Percentiles rank a stretch among this genome's conserved stretches.
Conservation (phyloP, 805 yeast species). For the Blastobotrys terrestris region DNA sequence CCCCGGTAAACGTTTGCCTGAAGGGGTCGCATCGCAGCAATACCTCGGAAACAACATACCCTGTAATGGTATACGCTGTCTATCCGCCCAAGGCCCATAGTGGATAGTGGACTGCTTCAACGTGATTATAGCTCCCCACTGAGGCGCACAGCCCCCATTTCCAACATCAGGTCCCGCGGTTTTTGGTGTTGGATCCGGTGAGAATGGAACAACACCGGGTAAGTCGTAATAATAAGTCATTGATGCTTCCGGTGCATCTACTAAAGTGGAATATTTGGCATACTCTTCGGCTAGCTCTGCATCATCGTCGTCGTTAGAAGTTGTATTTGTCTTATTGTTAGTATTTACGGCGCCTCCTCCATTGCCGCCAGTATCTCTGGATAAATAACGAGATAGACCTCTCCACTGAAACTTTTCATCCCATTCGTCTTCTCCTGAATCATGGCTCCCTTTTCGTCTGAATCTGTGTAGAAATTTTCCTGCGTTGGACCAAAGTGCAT, state of each 20-base stretch:
- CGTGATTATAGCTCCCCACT: conserved; percentile 53
- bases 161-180: conserved; percentile 40
- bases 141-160: conserved; percentile 52
- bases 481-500: background rate
- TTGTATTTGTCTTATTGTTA: conserved; percentile 28
- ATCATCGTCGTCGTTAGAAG: conserved; percentile 28
- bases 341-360: conserved; percentile 27
- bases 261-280: conserved; percentile 66
- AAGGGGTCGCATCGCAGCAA: conserved; percentile 49
- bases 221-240: conserved; percentile 61
- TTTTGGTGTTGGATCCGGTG: conserved; percentile 36
- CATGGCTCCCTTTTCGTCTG: background rate
- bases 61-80: conserved; percentile 66
- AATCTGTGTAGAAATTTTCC: background rate
- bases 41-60: conserved; percentile 60
- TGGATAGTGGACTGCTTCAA: conserved; percentile 59
- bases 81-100: conserved; percentile 96
- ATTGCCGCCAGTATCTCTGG: background rate
- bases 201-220: conserved; percentile 56
- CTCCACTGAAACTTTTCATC: conserved; percentile 45
- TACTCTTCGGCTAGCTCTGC: conserved; percentile 54
- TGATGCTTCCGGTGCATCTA: conserved; percentile 53
- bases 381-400: conserved; percentile 62
- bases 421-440: background rate
- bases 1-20: conserved; percentile 42